Base-by-base conservation (phyloP, 768 basidiomycete species). In the Lentinula aciculospora region DNA sequence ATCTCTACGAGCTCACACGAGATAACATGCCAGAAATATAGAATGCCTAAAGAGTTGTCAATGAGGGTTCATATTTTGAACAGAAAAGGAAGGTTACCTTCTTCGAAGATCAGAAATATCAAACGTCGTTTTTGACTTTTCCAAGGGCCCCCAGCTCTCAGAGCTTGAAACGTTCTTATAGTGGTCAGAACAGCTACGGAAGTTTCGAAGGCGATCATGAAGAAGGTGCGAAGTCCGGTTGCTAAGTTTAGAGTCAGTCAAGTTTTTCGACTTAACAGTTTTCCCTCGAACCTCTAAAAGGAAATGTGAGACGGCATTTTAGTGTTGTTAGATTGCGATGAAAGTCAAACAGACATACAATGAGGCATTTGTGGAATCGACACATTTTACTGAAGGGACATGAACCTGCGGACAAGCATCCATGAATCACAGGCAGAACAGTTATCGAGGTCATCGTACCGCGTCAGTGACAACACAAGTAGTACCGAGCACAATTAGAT, bases 401-500 rank as follows among this genome's bases (percentile, higher is more conserved):
- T 66, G 64, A 47, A 62, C 55, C 65, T 65, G n/a, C n/a, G n/a
- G n/a, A n/a, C n/a, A 42, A 9, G 34, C 15, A 28, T 19, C 12
- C 4, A 37, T 12, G 36, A 5, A 28, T 19, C 3, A 28, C 27
- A 17, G 28, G 15, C 36, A 40, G 17, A 5, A 12, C 19, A 44
- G 42, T 39, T 17, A 36, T 32, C 5, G 50, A 15, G 17, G 42
- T 27, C 40, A 25, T 28, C 68, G n/a, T 23, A 71, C 69, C 36
- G 62, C 59, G 53, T 65, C 65, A 21, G 66, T 50, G n/a, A 65
- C 48, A 46, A 68, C 58, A 48, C 62, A 66, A 15, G 61, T 55
- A 17, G 61, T 21, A 4, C 65, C 69, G n/a, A 68, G 42, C 15
- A 53, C 32, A 10, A 50, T 53, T 28, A 69, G 62, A 21, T 60